Evolutionary conservation across 2,329 filamentous ascomycete genomes (phyloP).

Genomic region (Arthrobotrys conoides): DNA sequence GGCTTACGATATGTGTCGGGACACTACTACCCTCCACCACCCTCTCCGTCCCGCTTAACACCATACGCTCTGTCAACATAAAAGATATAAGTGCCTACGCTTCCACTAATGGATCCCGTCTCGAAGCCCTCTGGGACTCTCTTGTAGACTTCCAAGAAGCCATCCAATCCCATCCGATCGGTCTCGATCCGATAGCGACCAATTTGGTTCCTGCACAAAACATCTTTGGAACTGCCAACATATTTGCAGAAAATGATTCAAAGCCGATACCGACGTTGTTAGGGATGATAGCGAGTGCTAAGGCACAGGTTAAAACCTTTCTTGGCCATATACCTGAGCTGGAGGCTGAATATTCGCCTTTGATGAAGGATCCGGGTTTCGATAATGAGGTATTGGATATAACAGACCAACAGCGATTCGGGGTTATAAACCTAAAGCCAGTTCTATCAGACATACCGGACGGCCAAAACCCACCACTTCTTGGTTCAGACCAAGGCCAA

Average conservation of each 20-base stretch:
- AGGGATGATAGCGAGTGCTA: neutral
- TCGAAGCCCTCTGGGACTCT: conserved; percentile 4
- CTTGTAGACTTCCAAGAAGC: neutral
- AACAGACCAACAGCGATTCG: neutral
- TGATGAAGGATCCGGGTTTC: neutral
- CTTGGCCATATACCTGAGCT: neutral
- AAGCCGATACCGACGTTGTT: neutral
- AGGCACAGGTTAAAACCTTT: neutral
- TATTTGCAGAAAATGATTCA: neutral
- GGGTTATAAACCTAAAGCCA: neutral
- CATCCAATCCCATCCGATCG: neutral
- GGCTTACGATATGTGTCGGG: neutral
- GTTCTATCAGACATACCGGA: neutral
- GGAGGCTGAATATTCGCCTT: neutral
- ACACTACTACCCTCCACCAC: neutral
- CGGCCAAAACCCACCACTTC: neutral
- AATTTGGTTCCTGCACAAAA: neutral
- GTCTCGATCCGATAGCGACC: neutral
- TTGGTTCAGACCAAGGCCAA: neutral
- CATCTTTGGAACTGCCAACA: neutral
- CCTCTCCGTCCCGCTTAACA: neutral
- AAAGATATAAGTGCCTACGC: neutral
- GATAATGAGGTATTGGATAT: neutral
- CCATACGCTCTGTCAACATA: neutral
- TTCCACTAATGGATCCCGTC: neutral